phyloP scores from a whole-genome alignment of 305 asterid genomes.

The Lippia alba region DNA sequence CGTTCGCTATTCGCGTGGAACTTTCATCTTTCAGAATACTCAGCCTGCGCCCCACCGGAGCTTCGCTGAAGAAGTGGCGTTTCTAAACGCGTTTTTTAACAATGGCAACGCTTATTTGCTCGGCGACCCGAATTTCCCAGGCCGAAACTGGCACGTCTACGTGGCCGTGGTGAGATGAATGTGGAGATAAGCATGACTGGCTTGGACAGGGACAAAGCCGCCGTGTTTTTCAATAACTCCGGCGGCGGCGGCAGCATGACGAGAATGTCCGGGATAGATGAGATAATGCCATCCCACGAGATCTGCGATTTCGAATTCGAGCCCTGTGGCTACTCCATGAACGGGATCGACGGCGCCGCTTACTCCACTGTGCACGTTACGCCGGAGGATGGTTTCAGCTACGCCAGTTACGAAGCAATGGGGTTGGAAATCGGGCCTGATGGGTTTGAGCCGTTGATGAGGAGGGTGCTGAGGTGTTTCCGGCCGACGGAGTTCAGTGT shows the following conservation, averaged over 20 bases:
- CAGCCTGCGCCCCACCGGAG: constrained; percentile 47
- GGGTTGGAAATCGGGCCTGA: constrained; percentile 31
- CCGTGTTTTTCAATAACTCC: constrained; percentile 37
- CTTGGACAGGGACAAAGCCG: constrained; percentile 37
- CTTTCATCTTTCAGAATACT: constrained; percentile 40
- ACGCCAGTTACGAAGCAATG: constrained; percentile 52
- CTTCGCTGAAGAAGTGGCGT: constrained; percentile 46
- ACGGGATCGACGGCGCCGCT: constrained; percentile 44
- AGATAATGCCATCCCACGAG: constrained; percentile 36
- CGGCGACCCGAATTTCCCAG: constrained; percentile 27
- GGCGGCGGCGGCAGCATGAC: constrained; percentile 38
- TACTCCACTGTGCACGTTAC: constrained; percentile 56
- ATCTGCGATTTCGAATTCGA: constrained; percentile 53
- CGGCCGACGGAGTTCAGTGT: constrained; percentile 41
- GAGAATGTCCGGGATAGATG: constrained; percentile 37
- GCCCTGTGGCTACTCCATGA: constrained; percentile 61
- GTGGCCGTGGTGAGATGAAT: constrained; percentile 23
- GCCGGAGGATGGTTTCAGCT: constrained; percentile 58
- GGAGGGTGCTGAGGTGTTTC: constrained; percentile 45
- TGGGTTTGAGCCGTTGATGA: constrained; percentile 27
- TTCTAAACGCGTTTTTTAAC: constrained; percentile 27
- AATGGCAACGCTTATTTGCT: constrained; percentile 31
- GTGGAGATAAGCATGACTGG: constrained; percentile 58
- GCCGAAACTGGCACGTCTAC: constrained; percentile 47
- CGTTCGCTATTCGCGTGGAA: constrained; percentile 48